These are phyloP conservation scores for Aspergillus wentii DNA, from an alignment of 495 filamentous ascomycete genomes.

Conservation along the genomic window DNA sequence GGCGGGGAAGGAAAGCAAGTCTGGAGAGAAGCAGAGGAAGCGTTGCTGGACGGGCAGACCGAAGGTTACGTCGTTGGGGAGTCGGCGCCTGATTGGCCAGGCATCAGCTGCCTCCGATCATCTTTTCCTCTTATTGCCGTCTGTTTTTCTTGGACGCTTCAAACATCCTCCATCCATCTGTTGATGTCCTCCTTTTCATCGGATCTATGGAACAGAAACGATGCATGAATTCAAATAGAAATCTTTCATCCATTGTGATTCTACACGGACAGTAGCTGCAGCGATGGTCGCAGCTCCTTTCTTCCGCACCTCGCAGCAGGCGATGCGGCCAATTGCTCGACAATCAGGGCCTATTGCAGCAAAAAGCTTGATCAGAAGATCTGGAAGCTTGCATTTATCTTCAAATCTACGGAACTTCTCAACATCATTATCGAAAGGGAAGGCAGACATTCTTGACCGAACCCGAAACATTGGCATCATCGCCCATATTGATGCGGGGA, in stretches of 20 bases:
- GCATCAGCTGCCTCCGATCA: no score
- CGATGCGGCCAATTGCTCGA: constrained; percentile 16
- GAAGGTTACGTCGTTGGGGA: neutral
- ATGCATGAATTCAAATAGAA: constrained; percentile 13
- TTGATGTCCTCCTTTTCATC: no score
- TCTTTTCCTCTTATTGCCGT: no score
- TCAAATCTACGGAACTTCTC: constrained; percentile 19
- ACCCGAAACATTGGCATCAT: constrained; percentile 98
- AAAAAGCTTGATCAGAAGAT: constrained; percentile 6
- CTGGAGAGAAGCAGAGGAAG: neutral
- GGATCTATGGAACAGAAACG: no score
- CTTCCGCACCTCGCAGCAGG: constrained; percentile 26
- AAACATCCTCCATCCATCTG: neutral
- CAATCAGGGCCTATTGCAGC: constrained; percentile 1
- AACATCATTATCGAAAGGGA: constrained; percentile 14
- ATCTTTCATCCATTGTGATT: constrained; percentile 2
- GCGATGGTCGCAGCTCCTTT: constrained; percentile 34
- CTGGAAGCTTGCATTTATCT: constrained; percentile 3
- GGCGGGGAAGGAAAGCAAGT: neutral
- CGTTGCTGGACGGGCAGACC: no score
- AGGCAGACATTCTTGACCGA: constrained; percentile 37
- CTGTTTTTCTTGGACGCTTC: no score
- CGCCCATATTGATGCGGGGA: constrained; percentile 97
- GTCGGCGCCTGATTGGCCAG: neutral
- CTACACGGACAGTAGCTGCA: constrained; percentile 9